A percentile compares a stretch with the other conserved stretches of the same genome.
Conservation (phyloP, 768 basidiomycete species). For the Boletus subparvulus region DNA sequence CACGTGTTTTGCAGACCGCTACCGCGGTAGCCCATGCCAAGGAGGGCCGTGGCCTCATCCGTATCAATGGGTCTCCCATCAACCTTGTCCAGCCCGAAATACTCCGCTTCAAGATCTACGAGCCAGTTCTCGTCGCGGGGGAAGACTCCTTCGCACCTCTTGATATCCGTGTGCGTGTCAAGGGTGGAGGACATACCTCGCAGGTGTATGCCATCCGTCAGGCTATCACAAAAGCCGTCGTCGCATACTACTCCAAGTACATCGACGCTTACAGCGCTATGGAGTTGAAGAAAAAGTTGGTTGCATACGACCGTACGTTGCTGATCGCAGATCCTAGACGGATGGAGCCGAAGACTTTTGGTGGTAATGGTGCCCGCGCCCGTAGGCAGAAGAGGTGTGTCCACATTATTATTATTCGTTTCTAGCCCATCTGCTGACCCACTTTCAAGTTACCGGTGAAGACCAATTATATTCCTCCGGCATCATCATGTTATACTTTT, state of each 20-base stretch:
- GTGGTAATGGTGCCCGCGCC: constrained; percentile 96
- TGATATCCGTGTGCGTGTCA: constrained; percentile 97
- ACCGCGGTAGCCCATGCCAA: constrained; percentile 97
- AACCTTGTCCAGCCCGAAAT: constrained; percentile 93
- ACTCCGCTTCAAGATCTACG: constrained; percentile 97
- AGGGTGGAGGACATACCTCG: constrained; percentile 99
- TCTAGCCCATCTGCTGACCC: constrained; percentile 12
- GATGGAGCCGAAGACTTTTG: constrained; percentile 99
- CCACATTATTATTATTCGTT: not conserved
- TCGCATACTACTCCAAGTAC: constrained; percentile 99
- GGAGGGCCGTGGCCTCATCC: constrained; percentile 94
- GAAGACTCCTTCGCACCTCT: constrained; percentile 83
- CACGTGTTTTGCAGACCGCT: constrained; percentile 65
- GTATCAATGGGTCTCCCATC: constrained; percentile 96
- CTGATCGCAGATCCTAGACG: constrained; percentile 93
- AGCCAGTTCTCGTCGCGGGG: constrained; percentile 91
- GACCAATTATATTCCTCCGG: constrained; percentile 35
- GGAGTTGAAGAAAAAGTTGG: constrained; percentile 97
- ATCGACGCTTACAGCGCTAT: constrained; percentile 95
- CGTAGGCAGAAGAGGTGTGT: constrained; percentile 93
- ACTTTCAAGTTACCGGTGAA: constrained; percentile 64
- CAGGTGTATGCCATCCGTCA: constrained; percentile 99
- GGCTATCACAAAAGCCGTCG: constrained; percentile 95
- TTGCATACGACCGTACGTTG: constrained; percentile 90
- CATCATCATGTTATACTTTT: constrained; percentile 45